phyloP scores from a whole-genome alignment of 768 basidiomycete species.

The Lenzites betulinus region DNA sequence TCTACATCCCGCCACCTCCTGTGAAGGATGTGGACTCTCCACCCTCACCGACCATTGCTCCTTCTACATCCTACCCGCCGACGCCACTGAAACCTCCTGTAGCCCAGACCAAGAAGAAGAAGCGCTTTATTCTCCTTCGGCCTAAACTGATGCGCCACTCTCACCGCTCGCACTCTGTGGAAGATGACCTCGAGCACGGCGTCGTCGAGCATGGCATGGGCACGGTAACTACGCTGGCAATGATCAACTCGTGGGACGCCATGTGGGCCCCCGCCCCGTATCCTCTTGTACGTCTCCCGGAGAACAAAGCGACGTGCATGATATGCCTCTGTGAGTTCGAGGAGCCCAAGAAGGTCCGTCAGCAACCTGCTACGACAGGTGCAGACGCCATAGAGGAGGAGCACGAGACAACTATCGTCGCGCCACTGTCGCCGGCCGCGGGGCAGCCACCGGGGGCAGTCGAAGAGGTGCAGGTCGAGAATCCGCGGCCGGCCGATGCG shows the following conservation, averaged over 20 bases:
- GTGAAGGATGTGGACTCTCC: background rate
- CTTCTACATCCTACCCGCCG: background rate
- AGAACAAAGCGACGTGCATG: slow-evolving; percentile 80
- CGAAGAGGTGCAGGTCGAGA: slow-evolving; percentile 7
- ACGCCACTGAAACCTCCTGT: background rate
- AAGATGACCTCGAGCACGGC: background rate
- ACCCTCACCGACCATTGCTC: background rate
- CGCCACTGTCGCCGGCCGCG: background rate
- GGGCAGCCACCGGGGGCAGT: background rate
- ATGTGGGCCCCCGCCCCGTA: slow-evolving; percentile 75
- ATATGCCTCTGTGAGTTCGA: slow-evolving; percentile 87
- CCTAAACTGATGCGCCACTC: background rate
- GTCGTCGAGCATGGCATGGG: background rate
- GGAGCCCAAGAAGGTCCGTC: slow-evolving; percentile 49
- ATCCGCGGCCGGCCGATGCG: slow-evolving; percentile 5
- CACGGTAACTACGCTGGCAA: background rate
- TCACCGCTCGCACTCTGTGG: background rate
- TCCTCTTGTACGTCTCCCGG: slow-evolving; percentile 80
- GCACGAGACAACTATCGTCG: slow-evolving; percentile 2
- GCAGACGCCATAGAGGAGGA: slow-evolving; percentile 30
- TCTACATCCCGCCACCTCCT: slow-evolving; percentile 17
- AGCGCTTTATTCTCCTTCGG: slow-evolving; percentile 3
- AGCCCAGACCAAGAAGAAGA: slow-evolving; percentile 7
- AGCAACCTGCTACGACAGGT: slow-evolving; percentile 14
- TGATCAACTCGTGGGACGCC: slow-evolving; percentile 60